phyloP scores from a whole-genome alignment of 1,284 basidiomycete species.

The Chalciporus piperatoides region DNA sequence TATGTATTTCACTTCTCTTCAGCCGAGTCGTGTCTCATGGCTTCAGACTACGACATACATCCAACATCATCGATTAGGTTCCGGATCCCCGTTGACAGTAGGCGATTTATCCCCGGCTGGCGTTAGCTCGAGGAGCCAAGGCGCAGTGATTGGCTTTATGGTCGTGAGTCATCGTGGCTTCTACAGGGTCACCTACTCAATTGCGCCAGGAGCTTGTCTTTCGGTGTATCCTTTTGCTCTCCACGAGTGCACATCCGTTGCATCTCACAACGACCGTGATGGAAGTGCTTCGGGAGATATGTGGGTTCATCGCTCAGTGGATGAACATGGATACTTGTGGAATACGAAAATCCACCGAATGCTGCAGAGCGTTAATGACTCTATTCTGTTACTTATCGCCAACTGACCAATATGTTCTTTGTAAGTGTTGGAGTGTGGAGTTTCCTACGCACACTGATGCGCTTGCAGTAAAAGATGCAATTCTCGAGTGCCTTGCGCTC shows the following conservation, averaged over 20 bases:
- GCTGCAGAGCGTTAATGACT: slow-evolving; percentile 33
- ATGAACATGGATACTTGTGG: slow-evolving; percentile 23
- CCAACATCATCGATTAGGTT: slow-evolving; percentile 23
- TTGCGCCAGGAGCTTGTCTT: slow-evolving; percentile 24
- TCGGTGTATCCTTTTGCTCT: slow-evolving; percentile 21
- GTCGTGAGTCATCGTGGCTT: slow-evolving; percentile 20
- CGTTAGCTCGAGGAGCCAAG: slow-evolving; percentile 1
- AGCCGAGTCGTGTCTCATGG: slow-evolving; percentile 6
- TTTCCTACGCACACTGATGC: background rate
- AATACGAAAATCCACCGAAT: slow-evolving; percentile 31
- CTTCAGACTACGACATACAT: slow-evolving; percentile 53
- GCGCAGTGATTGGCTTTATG: slow-evolving; percentile 19
- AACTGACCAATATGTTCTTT: slow-evolving; percentile 19
- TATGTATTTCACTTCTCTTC: slow-evolving; percentile 30
- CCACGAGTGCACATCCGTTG: slow-evolving; percentile 7
- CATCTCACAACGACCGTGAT: slow-evolving; percentile 18
- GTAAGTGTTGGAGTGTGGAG: slow-evolving; percentile 23
- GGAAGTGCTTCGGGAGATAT: slow-evolving; percentile 21
- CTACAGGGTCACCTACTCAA: slow-evolving; percentile 8
- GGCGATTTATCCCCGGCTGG: slow-evolving; percentile 2
- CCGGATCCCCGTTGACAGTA: background rate
- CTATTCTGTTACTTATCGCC: slow-evolving; percentile 35
- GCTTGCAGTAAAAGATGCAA: slow-evolving; percentile 38
- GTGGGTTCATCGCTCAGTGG: slow-evolving; percentile 24
- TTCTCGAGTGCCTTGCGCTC: slow-evolving; percentile 38